phyloP scores from a whole-genome alignment of 2,329 filamentous ascomycete genomes.

The Pezicula neosporulosa region DNA sequence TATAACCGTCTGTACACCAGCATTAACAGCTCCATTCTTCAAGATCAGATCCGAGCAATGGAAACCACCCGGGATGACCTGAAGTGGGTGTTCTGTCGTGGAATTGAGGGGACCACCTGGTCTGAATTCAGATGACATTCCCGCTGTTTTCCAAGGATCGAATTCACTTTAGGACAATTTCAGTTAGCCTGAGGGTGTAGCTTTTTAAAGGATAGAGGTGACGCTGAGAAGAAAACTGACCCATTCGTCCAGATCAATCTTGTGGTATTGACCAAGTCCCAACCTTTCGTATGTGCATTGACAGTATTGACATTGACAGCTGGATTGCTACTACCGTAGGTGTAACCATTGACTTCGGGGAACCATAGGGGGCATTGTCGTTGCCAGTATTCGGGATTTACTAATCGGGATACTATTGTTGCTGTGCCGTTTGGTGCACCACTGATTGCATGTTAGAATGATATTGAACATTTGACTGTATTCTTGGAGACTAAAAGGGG shows the following conservation, averaged over 20 bases:
- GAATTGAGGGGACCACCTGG: conserved; percentile 50
- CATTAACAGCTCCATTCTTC: conserved; percentile 42
- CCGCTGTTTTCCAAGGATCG: conserved; percentile 54
- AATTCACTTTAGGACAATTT: not conserved
- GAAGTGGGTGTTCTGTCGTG: conserved; percentile 43
- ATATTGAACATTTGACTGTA: not conserved
- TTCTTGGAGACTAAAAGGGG: not conserved
- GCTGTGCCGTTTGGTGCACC: conserved; percentile 42
- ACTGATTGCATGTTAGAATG: conserved; percentile 8
- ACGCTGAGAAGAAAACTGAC: conserved; percentile 18
- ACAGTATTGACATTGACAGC: conserved; percentile 44
- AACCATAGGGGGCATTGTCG: conserved; percentile 54
- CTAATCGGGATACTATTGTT: conserved; percentile 49
- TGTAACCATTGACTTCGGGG: conserved; percentile 45
- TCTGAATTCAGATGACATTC: conserved; percentile 48
- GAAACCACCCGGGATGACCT: conserved; percentile 48
- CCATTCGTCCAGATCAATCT: conserved; percentile 57
- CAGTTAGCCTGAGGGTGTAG: not conserved
- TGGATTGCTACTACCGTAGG: conserved; percentile 39
- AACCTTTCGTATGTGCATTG: conserved; percentile 54
- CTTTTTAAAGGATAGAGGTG: not conserved
- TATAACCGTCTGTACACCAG: conserved; percentile 43
- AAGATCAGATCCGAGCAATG: conserved; percentile 53
- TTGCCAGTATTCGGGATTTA: conserved; percentile 48
- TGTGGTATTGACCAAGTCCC: conserved; percentile 46